A percentile compares a stretch with the other conserved stretches of the same genome.
phyloP scores from a whole-genome alignment of 176 grass and related monocot species.

The Saccharum officinarum region DNA sequence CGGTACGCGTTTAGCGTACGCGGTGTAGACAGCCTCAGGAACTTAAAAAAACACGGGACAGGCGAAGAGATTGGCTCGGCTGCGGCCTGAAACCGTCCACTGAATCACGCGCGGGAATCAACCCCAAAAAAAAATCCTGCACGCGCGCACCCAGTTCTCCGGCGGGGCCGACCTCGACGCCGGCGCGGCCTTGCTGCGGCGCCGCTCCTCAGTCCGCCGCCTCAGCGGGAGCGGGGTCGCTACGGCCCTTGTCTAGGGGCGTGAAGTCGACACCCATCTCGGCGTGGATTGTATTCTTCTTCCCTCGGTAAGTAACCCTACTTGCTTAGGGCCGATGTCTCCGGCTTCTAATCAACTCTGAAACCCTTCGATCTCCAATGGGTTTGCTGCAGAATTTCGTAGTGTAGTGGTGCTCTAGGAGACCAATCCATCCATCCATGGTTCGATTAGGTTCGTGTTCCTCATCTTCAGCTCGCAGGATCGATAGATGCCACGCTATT shows the following conservation, averaged over 20 bases:
- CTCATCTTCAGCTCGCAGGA: not conserved
- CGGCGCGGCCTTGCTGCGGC: not conserved
- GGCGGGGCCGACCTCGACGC: constrained; percentile 7
- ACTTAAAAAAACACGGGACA: no score
- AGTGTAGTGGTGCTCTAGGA: not conserved
- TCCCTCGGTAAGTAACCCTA: constrained; percentile 29
- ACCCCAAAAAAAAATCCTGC: no score
- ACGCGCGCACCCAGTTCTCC: not conserved
- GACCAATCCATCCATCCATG: not conserved
- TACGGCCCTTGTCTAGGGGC: not conserved
- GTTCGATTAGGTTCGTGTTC: not conserved
- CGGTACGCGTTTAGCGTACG: no score
- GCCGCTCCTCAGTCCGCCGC: not conserved
- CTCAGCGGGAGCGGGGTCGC: not conserved
- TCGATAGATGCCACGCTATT: not conserved
- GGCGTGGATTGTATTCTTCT: not conserved
- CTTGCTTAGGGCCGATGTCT: not conserved
- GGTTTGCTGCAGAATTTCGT: not conserved
- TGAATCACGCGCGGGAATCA: no score
- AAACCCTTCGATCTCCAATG: not conserved
- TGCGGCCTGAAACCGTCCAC: no score
- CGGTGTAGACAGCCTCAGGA: no score
- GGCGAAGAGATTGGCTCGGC: no score
- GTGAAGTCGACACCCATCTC: not conserved
- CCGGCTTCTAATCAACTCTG: not conserved